Conservation (phyloP, 2,329 filamentous ascomycete genomes). For the Sclerotinia glacialis region DNA sequence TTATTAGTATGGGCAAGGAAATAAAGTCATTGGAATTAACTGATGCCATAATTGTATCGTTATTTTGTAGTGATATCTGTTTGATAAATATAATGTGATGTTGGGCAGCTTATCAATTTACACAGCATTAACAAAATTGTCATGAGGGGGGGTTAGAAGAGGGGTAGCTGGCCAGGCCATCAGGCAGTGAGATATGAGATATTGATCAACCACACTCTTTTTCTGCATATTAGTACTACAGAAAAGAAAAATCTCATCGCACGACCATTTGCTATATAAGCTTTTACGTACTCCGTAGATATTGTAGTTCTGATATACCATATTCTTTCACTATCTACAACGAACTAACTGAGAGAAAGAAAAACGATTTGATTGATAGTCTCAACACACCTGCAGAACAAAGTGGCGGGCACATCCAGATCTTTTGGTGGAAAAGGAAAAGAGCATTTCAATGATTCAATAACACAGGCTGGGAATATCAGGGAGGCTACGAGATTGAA, state of each 20-base stretch:
- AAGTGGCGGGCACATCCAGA: constrained; percentile 3
- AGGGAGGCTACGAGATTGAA: not conserved
- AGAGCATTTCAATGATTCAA: constrained; percentile 1
- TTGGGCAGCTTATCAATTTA: not conserved
- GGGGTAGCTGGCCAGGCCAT: not conserved
- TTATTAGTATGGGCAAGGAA: not conserved
- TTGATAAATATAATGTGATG: too few species aligned
- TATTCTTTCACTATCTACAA: not conserved
- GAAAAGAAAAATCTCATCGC: not conserved
- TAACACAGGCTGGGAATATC: constrained; percentile 5
- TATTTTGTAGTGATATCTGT: not conserved
- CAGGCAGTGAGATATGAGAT: not conserved
- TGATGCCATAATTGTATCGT: not conserved
- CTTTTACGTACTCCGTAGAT: too few species aligned
- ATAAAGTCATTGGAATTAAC: not conserved
- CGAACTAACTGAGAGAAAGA: not conserved
- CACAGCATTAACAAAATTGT: not conserved
- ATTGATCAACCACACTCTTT: constrained; percentile 8
- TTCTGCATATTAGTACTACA: not conserved
- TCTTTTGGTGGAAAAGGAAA: not conserved
- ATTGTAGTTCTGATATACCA: not conserved
- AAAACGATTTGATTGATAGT: too few species aligned
- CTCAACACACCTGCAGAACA: not conserved
- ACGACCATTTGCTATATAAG: not conserved
- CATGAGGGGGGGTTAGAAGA: not conserved